Evolutionary conservation across 306 rosid species (phyloP).

Genomic region (Rosa persica): DNA sequence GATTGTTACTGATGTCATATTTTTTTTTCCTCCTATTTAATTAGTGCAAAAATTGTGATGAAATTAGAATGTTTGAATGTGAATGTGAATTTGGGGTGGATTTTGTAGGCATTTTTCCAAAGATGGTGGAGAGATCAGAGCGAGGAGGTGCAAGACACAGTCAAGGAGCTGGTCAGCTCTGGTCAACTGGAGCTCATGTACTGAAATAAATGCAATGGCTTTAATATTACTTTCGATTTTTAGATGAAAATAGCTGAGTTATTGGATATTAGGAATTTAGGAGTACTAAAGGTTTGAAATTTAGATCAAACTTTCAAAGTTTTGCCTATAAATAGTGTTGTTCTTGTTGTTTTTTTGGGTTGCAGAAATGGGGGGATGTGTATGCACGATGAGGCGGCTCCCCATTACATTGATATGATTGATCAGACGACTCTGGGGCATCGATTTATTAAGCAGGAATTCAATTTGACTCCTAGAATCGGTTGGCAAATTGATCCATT

Average conservation of each 20-base stretch:
- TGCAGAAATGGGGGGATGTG: conserved; percentile 90
- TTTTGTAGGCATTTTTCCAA: conserved; percentile 67
- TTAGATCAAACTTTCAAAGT: background rate
- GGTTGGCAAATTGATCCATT: conserved; percentile 95
- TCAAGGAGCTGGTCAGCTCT: conserved; percentile 57
- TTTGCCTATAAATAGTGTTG: background rate
- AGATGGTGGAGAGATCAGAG: conserved; percentile 88
- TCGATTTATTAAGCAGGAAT: conserved; percentile 55
- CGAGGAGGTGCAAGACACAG: conserved; percentile 40
- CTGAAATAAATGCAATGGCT: background rate
- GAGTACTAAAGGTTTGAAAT: background rate
- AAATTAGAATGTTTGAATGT: background rate
- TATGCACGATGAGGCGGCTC: conserved; percentile 90
- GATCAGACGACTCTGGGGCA: conserved; percentile 96
- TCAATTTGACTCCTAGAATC: conserved; percentile 60
- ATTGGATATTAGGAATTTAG: background rate
- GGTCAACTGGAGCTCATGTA: conserved; percentile 89
- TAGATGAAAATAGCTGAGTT: background rate
- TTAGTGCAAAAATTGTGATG: background rate
- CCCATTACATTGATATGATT: conserved; percentile 87
- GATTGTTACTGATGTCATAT: background rate
- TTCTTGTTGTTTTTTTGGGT: background rate
- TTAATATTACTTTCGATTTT: background rate
- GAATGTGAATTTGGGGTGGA: background rate
- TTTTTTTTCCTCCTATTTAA: background rate